These are phyloP conservation scores for Heliocybe sulcata DNA, from an alignment of 1,284 basidiomycete genomes.

Conservation along the genomic window DNA sequence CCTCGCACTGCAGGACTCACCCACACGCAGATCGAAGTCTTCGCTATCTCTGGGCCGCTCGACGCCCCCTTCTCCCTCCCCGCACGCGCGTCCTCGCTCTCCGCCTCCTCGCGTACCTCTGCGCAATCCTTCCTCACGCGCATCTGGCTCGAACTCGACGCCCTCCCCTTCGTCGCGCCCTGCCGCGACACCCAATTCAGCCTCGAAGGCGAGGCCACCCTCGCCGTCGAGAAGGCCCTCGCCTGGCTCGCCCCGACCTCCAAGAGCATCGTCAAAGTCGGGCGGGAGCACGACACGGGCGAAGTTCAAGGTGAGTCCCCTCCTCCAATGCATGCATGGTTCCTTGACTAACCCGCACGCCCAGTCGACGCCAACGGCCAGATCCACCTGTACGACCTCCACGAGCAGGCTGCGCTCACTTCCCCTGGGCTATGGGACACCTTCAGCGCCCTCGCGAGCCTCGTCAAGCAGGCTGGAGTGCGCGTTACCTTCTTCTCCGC, in stretches of 20 bases:
- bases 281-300: not conserved
- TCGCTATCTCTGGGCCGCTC: conserved; percentile 3
- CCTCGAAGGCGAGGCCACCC: conserved; percentile 1
- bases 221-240: not conserved
- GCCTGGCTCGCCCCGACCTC: conserved; percentile 1
- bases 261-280: conserved; percentile 1
- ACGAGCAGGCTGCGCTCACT: conserved; percentile 2
- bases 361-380: conserved; percentile 2
- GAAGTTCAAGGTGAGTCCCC: conserved; percentile 1
- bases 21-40: conserved; percentile 1
- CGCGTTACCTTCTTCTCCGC: conserved; percentile 4
- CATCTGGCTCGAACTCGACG: conserved; percentile 5
- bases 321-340: not conserved
- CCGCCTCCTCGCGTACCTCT: not conserved
- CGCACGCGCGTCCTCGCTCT: not conserved
- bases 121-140: conserved; percentile 3
- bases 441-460: not conserved
- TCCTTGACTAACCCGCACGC: not conserved
- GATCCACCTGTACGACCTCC: conserved; percentile 4
- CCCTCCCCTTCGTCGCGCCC: conserved; percentile 2
- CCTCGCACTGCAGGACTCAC: not conserved
- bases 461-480: not conserved
- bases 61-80: not conserved
- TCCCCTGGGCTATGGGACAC: not conserved
- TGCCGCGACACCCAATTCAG: conserved; percentile 3